phyloP scores from a whole-genome alignment of 2,329 filamentous ascomycete species.

The Diaporthe sp. region DNA sequence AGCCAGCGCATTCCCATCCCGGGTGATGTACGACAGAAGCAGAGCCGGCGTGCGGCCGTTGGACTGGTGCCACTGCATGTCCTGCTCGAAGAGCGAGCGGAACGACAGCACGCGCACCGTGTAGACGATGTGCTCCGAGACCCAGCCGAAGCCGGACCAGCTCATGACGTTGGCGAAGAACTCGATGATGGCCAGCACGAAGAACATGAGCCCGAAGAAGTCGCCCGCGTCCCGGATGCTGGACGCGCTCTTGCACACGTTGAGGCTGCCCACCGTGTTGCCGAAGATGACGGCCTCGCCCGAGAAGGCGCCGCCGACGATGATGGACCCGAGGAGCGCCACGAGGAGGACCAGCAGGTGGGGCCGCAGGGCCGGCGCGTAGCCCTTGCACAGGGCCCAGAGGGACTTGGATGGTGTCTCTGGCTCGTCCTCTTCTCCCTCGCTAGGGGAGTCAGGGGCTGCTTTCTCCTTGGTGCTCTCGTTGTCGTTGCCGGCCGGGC shows the following conservation, averaged over 20 bases:
- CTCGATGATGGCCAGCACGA: slow-evolving; percentile 71
- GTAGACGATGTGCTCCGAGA: slow-evolving; percentile 70
- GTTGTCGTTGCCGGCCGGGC: neutral
- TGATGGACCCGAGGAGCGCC: slow-evolving; percentile 63
- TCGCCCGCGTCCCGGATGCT: slow-evolving; percentile 63
- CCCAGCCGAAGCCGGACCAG: slow-evolving; percentile 68
- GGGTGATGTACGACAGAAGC: slow-evolving; percentile 77
- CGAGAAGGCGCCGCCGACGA: slow-evolving; percentile 71
- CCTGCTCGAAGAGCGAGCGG: slow-evolving; percentile 68
- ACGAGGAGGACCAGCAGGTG: slow-evolving; percentile 51
- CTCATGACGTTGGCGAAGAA: slow-evolving; percentile 71
- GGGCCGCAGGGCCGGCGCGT: slow-evolving; percentile 34
- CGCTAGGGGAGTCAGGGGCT: neutral
- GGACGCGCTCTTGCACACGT: slow-evolving; percentile 62
- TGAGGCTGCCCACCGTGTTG: slow-evolving; percentile 69
- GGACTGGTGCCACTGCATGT: slow-evolving; percentile 76
- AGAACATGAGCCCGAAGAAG: slow-evolving; percentile 71
- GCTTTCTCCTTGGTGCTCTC: neutral
- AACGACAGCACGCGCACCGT: slow-evolving; percentile 68
- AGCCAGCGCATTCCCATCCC: slow-evolving; percentile 75
- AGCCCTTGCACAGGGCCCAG: slow-evolving; percentile 32
- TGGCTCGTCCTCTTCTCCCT: slow-evolving; percentile 35
- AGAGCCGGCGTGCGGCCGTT: slow-evolving; percentile 71
- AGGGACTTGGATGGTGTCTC: slow-evolving; percentile 37
- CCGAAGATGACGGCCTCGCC: slow-evolving; percentile 72